These are phyloP conservation scores for Fonsecaea multimorphosa DNA, from an alignment of 2,329 filamentous ascomycete genomes.

Conservation along the genomic window DNA sequence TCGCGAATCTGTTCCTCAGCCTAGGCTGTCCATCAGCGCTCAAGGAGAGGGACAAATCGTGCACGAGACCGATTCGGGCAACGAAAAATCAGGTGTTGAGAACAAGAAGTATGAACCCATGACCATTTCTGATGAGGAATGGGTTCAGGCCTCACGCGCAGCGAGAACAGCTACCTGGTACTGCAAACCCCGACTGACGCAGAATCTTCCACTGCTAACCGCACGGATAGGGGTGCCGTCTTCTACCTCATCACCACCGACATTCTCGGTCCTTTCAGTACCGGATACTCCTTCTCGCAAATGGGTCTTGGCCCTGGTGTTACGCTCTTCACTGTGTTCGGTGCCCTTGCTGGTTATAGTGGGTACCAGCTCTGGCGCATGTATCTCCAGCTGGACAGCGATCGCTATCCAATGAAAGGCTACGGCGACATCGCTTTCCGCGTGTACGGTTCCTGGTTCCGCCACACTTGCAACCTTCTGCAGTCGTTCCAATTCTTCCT, in stretches of 20 bases:
- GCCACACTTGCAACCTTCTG: conserved; percentile 48
- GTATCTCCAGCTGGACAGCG: conserved; percentile 51
- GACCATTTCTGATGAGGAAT: conserved; percentile 52
- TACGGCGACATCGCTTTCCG: conserved; percentile 53
- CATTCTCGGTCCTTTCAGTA: conserved; percentile 41
- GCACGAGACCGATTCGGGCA: conserved; percentile 29
- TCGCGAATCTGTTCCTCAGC: conserved; percentile 17
- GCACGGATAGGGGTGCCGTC: conserved; percentile 33
- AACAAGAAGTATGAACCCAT: conserved; percentile 38
- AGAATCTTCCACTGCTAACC: conserved; percentile 1
- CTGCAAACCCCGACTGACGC: background rate
- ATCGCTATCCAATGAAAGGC: conserved; percentile 48
- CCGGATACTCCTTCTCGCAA: conserved; percentile 37
- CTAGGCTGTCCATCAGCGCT: conserved; percentile 31
- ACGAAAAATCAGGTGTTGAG: conserved; percentile 24
- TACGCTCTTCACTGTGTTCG: conserved; percentile 42
- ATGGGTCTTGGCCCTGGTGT: conserved; percentile 37
- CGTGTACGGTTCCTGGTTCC: conserved; percentile 46
- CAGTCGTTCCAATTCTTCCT: conserved; percentile 55
- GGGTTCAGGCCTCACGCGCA: conserved; percentile 55
- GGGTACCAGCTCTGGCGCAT: conserved; percentile 50
- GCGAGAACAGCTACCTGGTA: conserved; percentile 54
- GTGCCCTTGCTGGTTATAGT: conserved; percentile 42
- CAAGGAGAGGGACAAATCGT: conserved; percentile 26
- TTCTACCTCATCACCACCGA: conserved; percentile 53